These are phyloP conservation scores for Paecilomyces formosus DNA, from an alignment of 2,329 filamentous ascomycete genomes.

Conservation along the genomic window DNA sequence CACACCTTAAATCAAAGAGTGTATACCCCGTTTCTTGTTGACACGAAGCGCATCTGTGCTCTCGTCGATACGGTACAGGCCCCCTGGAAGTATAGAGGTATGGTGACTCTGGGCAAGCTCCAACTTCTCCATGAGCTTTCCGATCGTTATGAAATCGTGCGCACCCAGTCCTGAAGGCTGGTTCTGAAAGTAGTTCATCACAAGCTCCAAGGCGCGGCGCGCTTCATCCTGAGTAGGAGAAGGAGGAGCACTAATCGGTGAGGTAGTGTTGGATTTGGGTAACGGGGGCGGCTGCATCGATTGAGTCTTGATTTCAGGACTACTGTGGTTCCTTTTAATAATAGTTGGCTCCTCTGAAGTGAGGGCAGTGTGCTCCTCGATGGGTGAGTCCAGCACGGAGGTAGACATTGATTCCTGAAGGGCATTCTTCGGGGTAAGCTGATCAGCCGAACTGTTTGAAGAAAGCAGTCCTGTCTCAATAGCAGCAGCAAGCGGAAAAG, in stretches of 20 bases:
- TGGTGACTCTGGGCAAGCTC: slow-evolving; percentile 53
- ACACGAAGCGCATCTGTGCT: slow-evolving; percentile 33
- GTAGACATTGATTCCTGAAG: slow-evolving; percentile 32
- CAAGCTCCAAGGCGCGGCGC: slow-evolving; percentile 68
- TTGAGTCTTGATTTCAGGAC: slow-evolving; percentile 36
- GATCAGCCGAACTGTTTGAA: slow-evolving; percentile 43
- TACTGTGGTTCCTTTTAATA: slow-evolving; percentile 38
- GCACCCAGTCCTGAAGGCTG: slow-evolving; percentile 64
- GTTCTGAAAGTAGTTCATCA: slow-evolving; percentile 73
- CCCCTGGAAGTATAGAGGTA: slow-evolving; percentile 32
- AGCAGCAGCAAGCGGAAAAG: slow-evolving; percentile 60
- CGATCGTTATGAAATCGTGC: slow-evolving; percentile 69
- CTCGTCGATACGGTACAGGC: slow-evolving; percentile 37
- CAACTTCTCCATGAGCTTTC: slow-evolving; percentile 80
- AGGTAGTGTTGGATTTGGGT: slow-evolving; percentile 33
- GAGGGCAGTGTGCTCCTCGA: slow-evolving; percentile 36
- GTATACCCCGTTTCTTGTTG: slow-evolving; percentile 41
- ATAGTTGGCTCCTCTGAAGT: slow-evolving; percentile 22
- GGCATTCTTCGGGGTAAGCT: slow-evolving; percentile 48
- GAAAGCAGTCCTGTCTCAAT: slow-evolving; percentile 46
- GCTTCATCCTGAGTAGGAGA: slow-evolving; percentile 82
- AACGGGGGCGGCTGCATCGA: slow-evolving; percentile 32
- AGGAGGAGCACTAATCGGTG: slow-evolving; percentile 50
- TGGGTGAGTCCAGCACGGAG: slow-evolving; percentile 44
- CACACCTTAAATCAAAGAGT: slow-evolving; percentile 26